Base-by-base conservation (phyloP, 1,139 yeast species). In the Magnusiomyces tetraspermus region DNA sequence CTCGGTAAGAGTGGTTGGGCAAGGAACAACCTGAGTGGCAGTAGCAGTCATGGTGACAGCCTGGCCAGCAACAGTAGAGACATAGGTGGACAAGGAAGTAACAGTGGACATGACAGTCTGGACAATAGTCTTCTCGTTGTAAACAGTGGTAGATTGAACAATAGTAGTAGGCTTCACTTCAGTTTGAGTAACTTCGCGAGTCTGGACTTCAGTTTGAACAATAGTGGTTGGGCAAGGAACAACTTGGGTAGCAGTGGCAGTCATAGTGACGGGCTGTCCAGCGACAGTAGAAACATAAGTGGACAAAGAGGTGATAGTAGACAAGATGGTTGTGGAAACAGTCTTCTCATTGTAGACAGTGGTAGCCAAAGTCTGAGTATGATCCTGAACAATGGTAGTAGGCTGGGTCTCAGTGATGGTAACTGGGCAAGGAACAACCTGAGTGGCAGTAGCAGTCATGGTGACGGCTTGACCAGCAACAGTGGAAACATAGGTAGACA, bases 221-320 rank as follows among this genome's bases (percentile, higher is more conserved):
- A 47, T n/a, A 8, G 49, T 47, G 22, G 49, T 47, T 21, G 49
- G 43, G 28, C 26, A 33, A 24, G 44, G 26, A 19, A 24, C 36
- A 23, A 40, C 37, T 17, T 37, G 24, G 15, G 49, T 47, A 19
- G 22, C 17, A 3, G 41, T 26, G 3, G 24, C 17, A 17, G 49
- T 47, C 5, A 24, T 28, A 26, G 49, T 47, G 21, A 38, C 30
- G 15, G 21, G 8, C 11, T 38, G 21, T 3, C 49, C 49, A 22
- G 33, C 33, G 11, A 11, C 23, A 6, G 21, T 31, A 36, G 42
- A 36, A 11, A 44, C 38, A 23, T 38, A 47, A 15, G 49, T 45
- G n/a, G 33, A 21, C 19, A 45, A 38, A 45, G 13, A 3, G 19
- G 48, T 45, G 24, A 31, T 28, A 21, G 48, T 31, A 11, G 26